phyloP scores from a whole-genome alignment of 2,329 filamentous ascomycete genomes.

The Trichoderma afroharzianum region DNA sequence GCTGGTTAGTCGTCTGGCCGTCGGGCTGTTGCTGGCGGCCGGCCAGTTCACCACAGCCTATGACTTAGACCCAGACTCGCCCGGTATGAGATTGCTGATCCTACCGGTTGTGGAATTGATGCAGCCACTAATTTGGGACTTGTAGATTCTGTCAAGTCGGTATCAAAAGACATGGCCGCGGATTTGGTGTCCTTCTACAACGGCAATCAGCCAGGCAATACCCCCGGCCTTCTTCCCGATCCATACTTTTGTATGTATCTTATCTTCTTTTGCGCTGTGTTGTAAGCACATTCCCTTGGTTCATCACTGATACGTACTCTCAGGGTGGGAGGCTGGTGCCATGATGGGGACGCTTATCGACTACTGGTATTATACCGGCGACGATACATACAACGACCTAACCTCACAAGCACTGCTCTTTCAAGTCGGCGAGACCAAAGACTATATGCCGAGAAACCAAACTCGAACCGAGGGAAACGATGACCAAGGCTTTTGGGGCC shows the following conservation, averaged over 20 bases:
- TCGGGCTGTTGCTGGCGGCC: conserved; percentile 26
- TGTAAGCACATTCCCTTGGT: neutral
- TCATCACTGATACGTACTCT: neutral
- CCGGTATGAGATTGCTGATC: conserved; percentile 25
- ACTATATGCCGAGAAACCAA: conserved; percentile 76
- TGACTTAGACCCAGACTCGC: conserved; percentile 36
- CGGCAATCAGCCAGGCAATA: conserved; percentile 48
- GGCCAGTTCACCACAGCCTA: conserved; percentile 31
- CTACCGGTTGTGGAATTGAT: neutral
- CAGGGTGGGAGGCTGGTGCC: conserved; percentile 71
- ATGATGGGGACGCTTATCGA: conserved; percentile 70
- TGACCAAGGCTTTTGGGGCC: conserved; percentile 71
- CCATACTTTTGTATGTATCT: conserved; percentile 52
- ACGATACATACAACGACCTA: conserved; percentile 66
- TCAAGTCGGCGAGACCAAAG: conserved; percentile 67
- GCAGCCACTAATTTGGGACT: neutral
- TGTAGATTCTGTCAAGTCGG: conserved; percentile 47
- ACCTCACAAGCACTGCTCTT: conserved; percentile 65
- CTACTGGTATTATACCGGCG: conserved; percentile 81
- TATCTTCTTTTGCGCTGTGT: neutral
- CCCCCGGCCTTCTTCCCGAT: conserved; percentile 48
- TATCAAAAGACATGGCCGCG: conserved; percentile 48
- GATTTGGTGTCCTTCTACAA: conserved; percentile 45
- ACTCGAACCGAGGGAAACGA: conserved; percentile 68
- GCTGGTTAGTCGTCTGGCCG: conserved; percentile 23